These are phyloP conservation scores for Zygnema circumcarinatum DNA, from an alignment of 139 green algal genomes.

Conservation along the genomic window DNA sequence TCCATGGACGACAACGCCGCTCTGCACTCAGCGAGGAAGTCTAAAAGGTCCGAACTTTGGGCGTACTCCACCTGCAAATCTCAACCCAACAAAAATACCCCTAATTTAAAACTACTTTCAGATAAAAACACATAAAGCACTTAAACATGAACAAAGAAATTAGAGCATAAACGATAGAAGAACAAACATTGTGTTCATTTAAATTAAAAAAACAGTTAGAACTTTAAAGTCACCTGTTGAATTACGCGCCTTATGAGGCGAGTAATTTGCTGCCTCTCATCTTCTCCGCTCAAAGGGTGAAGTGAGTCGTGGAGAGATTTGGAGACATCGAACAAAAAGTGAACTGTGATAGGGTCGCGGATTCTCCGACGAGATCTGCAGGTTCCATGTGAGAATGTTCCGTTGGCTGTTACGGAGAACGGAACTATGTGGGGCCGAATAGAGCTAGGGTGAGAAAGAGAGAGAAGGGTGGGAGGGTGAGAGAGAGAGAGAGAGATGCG, in stretches of 20 bases:
- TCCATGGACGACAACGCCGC: constrained; percentile 28
- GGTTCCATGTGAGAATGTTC: too few species aligned
- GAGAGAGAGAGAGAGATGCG: too few species aligned
- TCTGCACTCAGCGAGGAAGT: constrained; percentile 31
- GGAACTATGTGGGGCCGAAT: neutral
- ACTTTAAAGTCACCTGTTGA: constrained; percentile 20
- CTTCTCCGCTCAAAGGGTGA: neutral
- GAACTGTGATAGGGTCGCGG: neutral
- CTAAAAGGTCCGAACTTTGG: neutral
- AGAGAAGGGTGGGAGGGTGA: too few species aligned
- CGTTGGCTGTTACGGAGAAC: too few species aligned
- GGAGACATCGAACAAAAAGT: constrained; percentile 7
- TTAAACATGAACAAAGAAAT: neutral
- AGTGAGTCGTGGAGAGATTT: constrained; percentile 32
- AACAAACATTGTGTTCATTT: too few species aligned
- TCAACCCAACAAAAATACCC: too few species aligned
- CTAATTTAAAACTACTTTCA: neutral
- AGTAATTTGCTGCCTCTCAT: constrained; percentile 16
- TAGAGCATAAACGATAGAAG: too few species aligned
- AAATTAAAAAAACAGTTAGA: too few species aligned
- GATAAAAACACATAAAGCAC: neutral
- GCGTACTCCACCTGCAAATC: neutral
- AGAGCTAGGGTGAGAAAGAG: neutral
- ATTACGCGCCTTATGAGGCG: neutral
- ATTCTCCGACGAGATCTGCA: neutral